Base-by-base conservation (phyloP, 768 basidiomycete species). In the Sporobolomyces pararoseus region DNA sequence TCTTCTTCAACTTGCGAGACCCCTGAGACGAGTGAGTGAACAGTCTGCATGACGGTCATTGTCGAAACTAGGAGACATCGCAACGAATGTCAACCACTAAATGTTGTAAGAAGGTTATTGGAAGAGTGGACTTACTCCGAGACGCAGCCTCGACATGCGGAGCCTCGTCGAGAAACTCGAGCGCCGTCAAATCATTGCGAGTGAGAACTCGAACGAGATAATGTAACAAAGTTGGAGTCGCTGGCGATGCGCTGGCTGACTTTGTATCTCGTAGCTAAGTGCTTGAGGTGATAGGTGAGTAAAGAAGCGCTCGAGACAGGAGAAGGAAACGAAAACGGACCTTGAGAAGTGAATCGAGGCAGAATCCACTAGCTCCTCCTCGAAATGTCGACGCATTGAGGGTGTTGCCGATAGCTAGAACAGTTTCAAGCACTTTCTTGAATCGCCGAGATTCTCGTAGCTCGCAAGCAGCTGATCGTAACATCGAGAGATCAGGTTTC, bases 141-240 rank as follows among this genome's bases (percentile, higher is more conserved):
- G 90, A 88, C 14, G 90, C 92, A 5, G 89, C 85, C 77, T 93
- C 90, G 3, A 96, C 74, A 77, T 86, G 87, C 1, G 90, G 87
- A 75, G 90, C 80, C 17, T 94, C 92, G 31, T 90, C 87, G 6
- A 89, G 84, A 78, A 93, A 94, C 10, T 34, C 82, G 7, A 88
- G 80, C 17, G 90, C 78, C 0, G 83, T 80, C 0, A 88, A 84
- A 76, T 93, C 87, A 9, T 83, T 83, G 35, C 87, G 84, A 65
- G 89, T 75, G 21, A 95, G 82, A 9, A 89, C 83, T 54, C 85
- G 84, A 17, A 89, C 90, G n/a, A 95, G 78, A 77, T 91, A 95
- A 78, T 95, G 93, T 17, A 96, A 82, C n/a, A 97, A 81, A 0
- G 91, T 95, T 0, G 92, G 91, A 73, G 90, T 94, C 10, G 85